Evolutionary conservation across 2,329 filamentous ascomycete species (phyloP), one percentile per base, ranked within the genome.

Genomic region (Ophiocordyceps australis): DNA sequence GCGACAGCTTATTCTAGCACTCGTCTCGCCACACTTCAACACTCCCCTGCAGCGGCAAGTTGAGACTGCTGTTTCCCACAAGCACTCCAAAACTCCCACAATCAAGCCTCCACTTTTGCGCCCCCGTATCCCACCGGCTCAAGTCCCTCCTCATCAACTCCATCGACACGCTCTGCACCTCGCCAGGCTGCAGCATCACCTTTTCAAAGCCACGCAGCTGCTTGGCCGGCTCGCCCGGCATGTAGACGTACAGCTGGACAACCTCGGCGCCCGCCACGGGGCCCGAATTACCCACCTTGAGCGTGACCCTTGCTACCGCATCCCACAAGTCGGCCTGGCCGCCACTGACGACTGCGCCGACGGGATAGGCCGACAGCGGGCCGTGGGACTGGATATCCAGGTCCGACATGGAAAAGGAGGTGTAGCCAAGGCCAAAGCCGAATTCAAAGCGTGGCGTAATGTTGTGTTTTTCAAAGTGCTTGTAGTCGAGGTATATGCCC

Each of bases 201-300:
- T 78, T 78, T 27, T 66, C 65, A 18, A 78, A 78, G 6, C 74
- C 72, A 6, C 73, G 55, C 12, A 79, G 52, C 41, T 77, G 70
- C 21, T 59, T 51, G 1, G 57, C 46, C 0, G 74, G 74, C 6
- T 39, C 45, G 4, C 40, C 46, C 3, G 59, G 59, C 13, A 59
- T 54, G 4, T 49, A 49, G 10, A 64, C 36, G 28, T 65, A 65
- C 5, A 65, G 41, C 43, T 60, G 61, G n/a, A 51, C 51, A 6
- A 60, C 53, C 39, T 65, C 60, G 10, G 53, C 51, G 5, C 58
- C 60, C 5, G 42, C 45, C 1, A 50, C 39, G 3, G 26, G 18
- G 1, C 60, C 61, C 2, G 45, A 50, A 33, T 66, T 66, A 7
- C 33, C 28, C 4, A 65, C 38, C 1, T 47, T 39, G 1, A 47